Percentiles rank a stretch among this genome's conserved stretches.
These are phyloP conservation scores for Leccinum insigne DNA, from an alignment of 1,284 basidiomycete species.

Conservation along the genomic window DNA sequence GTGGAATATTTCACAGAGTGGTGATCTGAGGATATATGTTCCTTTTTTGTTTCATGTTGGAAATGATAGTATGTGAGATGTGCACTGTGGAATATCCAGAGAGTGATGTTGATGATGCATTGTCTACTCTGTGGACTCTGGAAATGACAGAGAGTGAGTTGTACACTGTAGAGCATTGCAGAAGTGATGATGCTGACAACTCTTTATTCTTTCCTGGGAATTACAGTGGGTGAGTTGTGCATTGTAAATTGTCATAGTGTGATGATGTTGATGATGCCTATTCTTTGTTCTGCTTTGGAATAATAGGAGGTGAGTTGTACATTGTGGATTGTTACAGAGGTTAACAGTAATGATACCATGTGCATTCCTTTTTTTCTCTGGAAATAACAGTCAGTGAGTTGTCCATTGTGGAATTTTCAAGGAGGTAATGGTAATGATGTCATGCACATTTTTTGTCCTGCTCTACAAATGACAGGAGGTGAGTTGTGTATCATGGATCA, in stretches of 20 bases:
- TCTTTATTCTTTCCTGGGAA: background rate
- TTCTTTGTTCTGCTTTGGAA: background rate
- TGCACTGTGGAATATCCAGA: background rate
- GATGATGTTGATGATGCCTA: background rate
- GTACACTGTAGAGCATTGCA: background rate
- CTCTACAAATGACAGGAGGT: too few species aligned
- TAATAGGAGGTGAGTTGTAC: background rate
- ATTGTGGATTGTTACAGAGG: background rate
- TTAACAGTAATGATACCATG: too few species aligned
- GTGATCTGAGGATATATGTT: too few species aligned
- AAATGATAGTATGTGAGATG: background rate
- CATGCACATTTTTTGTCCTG: too few species aligned
- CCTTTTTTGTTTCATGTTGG: too few species aligned
- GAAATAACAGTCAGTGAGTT: too few species aligned
- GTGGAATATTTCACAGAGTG: background rate
- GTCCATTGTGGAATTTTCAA: too few species aligned
- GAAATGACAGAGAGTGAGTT: background rate
- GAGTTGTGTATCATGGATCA: too few species aligned
- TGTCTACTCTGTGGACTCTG: background rate
- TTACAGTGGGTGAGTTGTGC: background rate
- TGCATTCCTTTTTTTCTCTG: too few species aligned
- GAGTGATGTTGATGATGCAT: background rate
- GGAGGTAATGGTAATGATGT: fast-evolving
- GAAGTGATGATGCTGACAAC: background rate
- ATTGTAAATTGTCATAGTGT: background rate